These are phyloP conservation scores for Allium sativum DNA, from an alignment of 106 monocot genomes.

Conservation along the genomic window DNA sequence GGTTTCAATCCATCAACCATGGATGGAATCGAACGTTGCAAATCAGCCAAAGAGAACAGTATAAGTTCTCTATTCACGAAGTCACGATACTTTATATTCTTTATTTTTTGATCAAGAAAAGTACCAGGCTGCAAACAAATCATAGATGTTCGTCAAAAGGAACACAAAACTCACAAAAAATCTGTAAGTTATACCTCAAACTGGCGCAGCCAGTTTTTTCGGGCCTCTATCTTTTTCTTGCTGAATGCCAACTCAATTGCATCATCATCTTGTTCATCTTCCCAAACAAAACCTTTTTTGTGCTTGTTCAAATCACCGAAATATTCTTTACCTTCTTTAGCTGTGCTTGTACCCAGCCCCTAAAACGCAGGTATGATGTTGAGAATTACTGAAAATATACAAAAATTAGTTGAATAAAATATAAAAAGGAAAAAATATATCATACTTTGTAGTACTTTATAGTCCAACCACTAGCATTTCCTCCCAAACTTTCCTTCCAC, in stretches of 20 bases:
- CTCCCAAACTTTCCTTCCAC: constrained; percentile 81
- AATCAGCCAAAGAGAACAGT: constrained; percentile 83
- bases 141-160: not conserved
- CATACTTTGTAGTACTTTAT: constrained; percentile 95
- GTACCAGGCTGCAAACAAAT: constrained; percentile 63
- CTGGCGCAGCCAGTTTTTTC: constrained; percentile 91
- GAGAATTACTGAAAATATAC: too few relatives aligned
- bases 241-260: constrained; percentile 96
- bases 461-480: constrained; percentile 61
- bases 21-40: constrained; percentile 87
- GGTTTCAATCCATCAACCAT: constrained; percentile 97
- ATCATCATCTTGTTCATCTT: constrained; percentile 64
- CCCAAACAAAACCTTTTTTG: constrained; percentile 84
- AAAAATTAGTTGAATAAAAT: not conserved
- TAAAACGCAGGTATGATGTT: constrained; percentile 1
- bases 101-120: constrained; percentile 63
- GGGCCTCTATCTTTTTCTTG: constrained; percentile 89
- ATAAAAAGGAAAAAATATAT: not conserved
- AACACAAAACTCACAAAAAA: not conserved
- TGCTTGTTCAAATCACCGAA: constrained; percentile 57
- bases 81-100: constrained; percentile 78
- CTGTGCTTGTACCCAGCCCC: constrained; percentile 95
- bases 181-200: constrained; percentile 45
- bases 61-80: constrained; percentile 97
- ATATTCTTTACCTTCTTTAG: constrained; percentile 85